Evolutionary conservation across 225 moss, liverwort and hornwort genomes (phyloP).

Genomic region (Sphagnum tenellum): DNA sequence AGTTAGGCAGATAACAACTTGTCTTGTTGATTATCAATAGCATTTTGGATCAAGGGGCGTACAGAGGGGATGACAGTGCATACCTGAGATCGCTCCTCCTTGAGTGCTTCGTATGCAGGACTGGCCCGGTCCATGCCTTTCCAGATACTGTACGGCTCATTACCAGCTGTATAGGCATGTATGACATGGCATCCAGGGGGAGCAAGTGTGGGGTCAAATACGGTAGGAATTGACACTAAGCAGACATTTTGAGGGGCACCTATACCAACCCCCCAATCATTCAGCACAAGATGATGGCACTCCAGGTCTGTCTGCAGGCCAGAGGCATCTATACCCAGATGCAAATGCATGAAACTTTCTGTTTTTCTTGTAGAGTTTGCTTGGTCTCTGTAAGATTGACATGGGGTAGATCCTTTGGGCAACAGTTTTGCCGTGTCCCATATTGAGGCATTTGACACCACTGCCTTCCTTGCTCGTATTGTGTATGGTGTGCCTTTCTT

Average conservation of each 20-base stretch:
- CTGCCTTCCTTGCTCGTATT: conserved; percentile 51
- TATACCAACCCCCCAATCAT: conserved; percentile 55
- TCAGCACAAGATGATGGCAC: conserved; percentile 62
- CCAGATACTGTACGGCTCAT: conserved; percentile 73
- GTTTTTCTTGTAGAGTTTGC: conserved; percentile 46
- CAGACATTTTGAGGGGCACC: conserved; percentile 74
- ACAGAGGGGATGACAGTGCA: background rate
- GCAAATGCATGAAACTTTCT: conserved; percentile 77
- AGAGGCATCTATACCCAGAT: conserved; percentile 61
- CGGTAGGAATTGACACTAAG: conserved; percentile 58
- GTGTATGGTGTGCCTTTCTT: conserved; percentile 31
- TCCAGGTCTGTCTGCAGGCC: conserved; percentile 57
- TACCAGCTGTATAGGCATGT: conserved; percentile 78
- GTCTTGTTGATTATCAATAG: too few relatives aligned
- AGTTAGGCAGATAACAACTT: too few relatives aligned
- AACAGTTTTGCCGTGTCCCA: conserved; percentile 75
- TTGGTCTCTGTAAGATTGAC: conserved; percentile 23
- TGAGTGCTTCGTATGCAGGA: conserved; percentile 44
- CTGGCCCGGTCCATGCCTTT: conserved; percentile 66
- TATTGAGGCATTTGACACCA: conserved; percentile 71
- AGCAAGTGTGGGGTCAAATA: conserved; percentile 67
- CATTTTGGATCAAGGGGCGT: background rate
- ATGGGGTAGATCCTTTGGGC: conserved; percentile 15
- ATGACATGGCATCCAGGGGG: conserved; percentile 65
- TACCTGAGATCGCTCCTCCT: conserved; percentile 82